These are phyloP conservation scores for Diaporthe aspalathi DNA, from an alignment of 2,329 filamentous ascomycete species.

Conservation along the genomic window DNA sequence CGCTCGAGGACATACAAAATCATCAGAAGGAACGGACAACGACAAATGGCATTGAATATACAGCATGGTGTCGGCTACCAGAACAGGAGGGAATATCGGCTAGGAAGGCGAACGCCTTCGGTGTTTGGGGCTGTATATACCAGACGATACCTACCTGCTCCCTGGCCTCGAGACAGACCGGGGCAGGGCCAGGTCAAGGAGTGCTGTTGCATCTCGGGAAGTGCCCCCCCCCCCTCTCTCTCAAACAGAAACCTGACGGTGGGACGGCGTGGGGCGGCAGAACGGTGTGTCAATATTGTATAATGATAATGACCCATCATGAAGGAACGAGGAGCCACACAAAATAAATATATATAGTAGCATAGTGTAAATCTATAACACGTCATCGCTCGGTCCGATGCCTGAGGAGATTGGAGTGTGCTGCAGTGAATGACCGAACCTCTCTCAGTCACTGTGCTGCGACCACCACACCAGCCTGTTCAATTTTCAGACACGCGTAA, in stretches of 20 bases:
- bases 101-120: not conserved
- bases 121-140: constrained; percentile 6
- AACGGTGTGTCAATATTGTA: constrained; percentile 33
- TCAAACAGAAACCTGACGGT: not conserved
- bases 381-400: not conserved
- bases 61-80: not conserved
- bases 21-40: not conserved
- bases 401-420: too few relatives aligned
- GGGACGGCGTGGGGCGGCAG: not conserved
- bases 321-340: constrained; percentile 23
- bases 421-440: too few relatives aligned
- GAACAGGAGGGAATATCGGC: not conserved
- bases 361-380: constrained; percentile 4
- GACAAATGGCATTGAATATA: not conserved
- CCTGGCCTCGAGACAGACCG: not conserved
- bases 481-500: too few relatives aligned
- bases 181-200: not conserved
- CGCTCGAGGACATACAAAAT: not conserved
- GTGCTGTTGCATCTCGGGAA: not conserved
- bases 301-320: constrained; percentile 38
- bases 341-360: constrained; percentile 8
- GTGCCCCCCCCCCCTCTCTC: too few relatives aligned
- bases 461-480: too few relatives aligned
- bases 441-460: too few relatives aligned
- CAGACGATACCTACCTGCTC: not conserved